Evolutionary conservation across 768 basidiomycete species (phyloP), one percentile per base, ranked within the genome.

Genomic region (Leccinum variicolor): DNA sequence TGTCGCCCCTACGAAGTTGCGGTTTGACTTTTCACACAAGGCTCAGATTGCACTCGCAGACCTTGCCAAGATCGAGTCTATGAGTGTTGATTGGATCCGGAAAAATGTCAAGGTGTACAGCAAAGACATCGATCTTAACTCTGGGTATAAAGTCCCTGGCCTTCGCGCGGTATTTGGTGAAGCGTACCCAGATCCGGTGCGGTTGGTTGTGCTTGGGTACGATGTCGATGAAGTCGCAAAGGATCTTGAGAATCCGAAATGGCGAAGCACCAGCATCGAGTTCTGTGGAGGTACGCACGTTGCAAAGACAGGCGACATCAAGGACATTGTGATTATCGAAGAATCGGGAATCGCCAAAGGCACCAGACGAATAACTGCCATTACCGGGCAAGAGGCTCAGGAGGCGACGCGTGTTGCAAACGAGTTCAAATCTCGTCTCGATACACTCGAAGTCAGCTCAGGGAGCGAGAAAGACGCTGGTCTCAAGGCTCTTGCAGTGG

Each of bases 261-360:
- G 97, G 97, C 78, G 90, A 49, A 76, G 74, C 28, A 97, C 96
- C 11, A 94, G 91, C 71, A 84, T 97, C 61, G 97, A 99, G 75
- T 96, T 99, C 70, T 99, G 97, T 71, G 97, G 97, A 74, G 97
- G 97, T 73, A 99, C 97, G 85, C 97, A 99, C 70, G 97, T 99
- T 54, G 83, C 85, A n/a, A 91, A 87, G 75, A 99, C 97, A 0
- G 93, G 95, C 17, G 93, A 95, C 65, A 98, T 99, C 81, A 95
- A 96, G 74, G 89, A 93, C 69, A 90, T 99, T 70, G 87, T 95
- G 28, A 90, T 99, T 60, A 88, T 84, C 6, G 97, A 98, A 67
- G 97, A 98, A 73, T 91, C 91, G 4, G 95, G 95, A 33, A 98
- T 98, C 65, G 97, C 97, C 7, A 98, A 98, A 77, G 97, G 97